phyloP scores from a whole-genome alignment of 148 eudicot species.

The Rhododendron henanense region DNA sequence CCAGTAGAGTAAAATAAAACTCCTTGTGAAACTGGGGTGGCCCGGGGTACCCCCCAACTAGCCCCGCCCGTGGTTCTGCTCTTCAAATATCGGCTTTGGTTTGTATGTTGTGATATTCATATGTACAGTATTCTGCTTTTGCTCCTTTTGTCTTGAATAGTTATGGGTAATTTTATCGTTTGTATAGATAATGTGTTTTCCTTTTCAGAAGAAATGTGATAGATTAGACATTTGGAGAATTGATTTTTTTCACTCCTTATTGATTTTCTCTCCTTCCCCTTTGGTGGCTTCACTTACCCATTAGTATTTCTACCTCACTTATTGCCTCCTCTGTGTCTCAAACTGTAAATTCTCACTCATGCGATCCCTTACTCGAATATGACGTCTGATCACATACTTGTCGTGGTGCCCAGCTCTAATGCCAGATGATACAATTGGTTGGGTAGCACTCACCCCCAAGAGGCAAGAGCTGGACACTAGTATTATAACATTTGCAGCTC shows the following conservation, averaged over 20 bases:
- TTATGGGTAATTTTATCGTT: neutral
- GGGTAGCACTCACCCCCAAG: neutral
- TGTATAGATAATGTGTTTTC: neutral
- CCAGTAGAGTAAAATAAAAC: no score
- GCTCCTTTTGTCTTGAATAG: neutral
- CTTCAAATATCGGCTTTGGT: conserved; percentile 1
- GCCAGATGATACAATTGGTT: neutral
- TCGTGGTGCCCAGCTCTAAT: neutral
- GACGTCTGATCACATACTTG: neutral
- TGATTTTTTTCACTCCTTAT: neutral
- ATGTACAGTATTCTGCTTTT: neutral
- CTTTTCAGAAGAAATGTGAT: neutral
- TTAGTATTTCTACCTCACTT: neutral
- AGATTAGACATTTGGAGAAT: neutral
- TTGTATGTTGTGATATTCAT: neutral
- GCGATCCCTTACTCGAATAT: neutral
- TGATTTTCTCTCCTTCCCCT: neutral
- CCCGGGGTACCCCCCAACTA: no score
- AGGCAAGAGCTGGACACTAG: neutral
- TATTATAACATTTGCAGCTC: neutral
- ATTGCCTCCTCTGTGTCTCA: neutral
- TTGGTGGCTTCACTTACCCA: neutral
- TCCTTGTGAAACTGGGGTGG: no score
- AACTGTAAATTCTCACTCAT: neutral
- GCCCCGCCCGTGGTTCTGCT: neutral